A percentile compares a stretch with the other conserved stretches of the same genome.
These are phyloP conservation scores for Luzula sylvatica DNA, from an alignment of 176 grass and related monocot genomes.

Conservation along the genomic window DNA sequence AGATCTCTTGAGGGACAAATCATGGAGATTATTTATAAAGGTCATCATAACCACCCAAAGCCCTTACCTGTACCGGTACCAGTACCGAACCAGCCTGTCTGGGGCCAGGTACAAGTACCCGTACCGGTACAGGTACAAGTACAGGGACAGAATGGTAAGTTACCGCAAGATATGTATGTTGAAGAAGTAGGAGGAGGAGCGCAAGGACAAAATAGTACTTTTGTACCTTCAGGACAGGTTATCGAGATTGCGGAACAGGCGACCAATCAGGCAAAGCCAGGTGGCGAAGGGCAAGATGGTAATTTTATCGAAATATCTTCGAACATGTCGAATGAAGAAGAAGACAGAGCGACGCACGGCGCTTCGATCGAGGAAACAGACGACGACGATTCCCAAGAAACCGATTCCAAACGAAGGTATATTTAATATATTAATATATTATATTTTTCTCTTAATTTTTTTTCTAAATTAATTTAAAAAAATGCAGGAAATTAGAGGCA, in stretches of 20 bases:
- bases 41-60: slow-evolving; percentile 57
- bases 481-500: slow-evolving; percentile 69
- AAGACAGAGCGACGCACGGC: slow-evolving; percentile 55
- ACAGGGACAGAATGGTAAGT: slow-evolving; percentile 21
- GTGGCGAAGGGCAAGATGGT: slow-evolving; percentile 25
- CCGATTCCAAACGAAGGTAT: slow-evolving; percentile 89
- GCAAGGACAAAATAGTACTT: neutral
- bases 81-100: slow-evolving; percentile 2
- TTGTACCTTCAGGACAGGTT: slow-evolving; percentile 9
- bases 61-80: slow-evolving; percentile 22
- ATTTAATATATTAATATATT: no score
- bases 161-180: slow-evolving; percentile 12
- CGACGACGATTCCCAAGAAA: slow-evolving; percentile 55
- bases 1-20: slow-evolving; percentile 47
- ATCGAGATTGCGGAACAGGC: slow-evolving; percentile 23
- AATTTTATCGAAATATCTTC: slow-evolving; percentile 43
- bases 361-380: slow-evolving; percentile 39
- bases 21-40: slow-evolving; percentile 85
- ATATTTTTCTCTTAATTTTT: no score
- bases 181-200: slow-evolving; percentile 23
- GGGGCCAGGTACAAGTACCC: slow-evolving; percentile 17
- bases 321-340: slow-evolving; percentile 72
- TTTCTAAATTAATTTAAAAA: neutral
- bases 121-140: slow-evolving; percentile 23
- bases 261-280: slow-evolving; percentile 36